phyloP scores from a whole-genome alignment of 345 rosid species.

The Populus davidiana region DNA sequence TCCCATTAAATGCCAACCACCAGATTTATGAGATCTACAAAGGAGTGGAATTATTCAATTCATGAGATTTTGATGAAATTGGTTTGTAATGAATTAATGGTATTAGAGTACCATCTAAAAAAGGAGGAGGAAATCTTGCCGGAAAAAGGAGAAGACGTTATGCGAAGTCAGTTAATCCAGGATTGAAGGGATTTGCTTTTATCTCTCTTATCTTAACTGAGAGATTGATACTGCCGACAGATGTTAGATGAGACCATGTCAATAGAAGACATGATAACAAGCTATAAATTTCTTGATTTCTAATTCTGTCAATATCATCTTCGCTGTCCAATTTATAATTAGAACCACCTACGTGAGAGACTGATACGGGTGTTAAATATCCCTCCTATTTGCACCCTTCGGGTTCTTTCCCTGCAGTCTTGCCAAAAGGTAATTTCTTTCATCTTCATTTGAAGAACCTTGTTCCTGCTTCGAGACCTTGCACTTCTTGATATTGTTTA shows the following conservation, averaged over 20 bases:
- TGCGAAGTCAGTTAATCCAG: neutral
- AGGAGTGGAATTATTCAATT: neutral
- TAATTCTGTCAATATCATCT: slow-evolving; percentile 6
- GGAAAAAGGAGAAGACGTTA: slow-evolving; percentile 11
- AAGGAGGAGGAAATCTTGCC: neutral
- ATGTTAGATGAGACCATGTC: neutral
- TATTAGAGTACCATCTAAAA: neutral
- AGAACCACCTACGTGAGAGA: neutral
- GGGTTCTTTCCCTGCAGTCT: slow-evolving; percentile 1
- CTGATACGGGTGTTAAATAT: neutral
- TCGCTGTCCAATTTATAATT: neutral
- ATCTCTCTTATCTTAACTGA: neutral
- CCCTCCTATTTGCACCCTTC: neutral
- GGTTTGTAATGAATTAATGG: neutral
- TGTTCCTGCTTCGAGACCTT: neutral
- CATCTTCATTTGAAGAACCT: neutral
- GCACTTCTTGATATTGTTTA: neutral
- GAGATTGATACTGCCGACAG: neutral
- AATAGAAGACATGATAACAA: neutral
- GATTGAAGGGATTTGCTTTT: slow-evolving; percentile 31
- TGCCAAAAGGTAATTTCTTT: slow-evolving; percentile 3
- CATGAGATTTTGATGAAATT: neutral
- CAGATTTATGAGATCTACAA: neutral
- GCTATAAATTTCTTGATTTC: neutral
- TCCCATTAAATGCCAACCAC: no score